Evolutionary conservation across 2,329 filamentous ascomycete species (phyloP).

Genomic region (Venturia oleaginea): DNA sequence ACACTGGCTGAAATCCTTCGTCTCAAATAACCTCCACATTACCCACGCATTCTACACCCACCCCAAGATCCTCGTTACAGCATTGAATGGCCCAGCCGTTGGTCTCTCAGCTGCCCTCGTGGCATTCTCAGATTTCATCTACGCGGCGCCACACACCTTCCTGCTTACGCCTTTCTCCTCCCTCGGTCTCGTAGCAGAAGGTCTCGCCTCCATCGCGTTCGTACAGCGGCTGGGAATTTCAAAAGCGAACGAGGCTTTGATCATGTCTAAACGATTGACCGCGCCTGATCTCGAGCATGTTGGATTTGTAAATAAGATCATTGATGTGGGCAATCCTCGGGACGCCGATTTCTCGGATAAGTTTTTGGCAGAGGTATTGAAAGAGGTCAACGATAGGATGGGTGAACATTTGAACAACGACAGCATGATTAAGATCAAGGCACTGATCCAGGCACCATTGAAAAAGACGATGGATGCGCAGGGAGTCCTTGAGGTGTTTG

Average conservation of each 20-base stretch:
- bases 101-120: conserved; percentile 79
- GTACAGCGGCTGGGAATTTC: conserved; percentile 69
- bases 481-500: conserved; percentile 78
- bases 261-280: conserved; percentile 74
- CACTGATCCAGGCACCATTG: conserved; percentile 66
- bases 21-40: conserved; percentile 78
- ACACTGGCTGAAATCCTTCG: conserved; percentile 63
- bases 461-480: conserved; percentile 63
- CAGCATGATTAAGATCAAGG: conserved; percentile 77
- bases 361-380: conserved; percentile 63
- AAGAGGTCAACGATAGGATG: conserved; percentile 71
- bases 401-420: conserved; percentile 72
- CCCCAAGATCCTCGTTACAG: conserved; percentile 84
- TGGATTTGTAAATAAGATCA: conserved; percentile 82
- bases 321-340: conserved; percentile 45
- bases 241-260: conserved; percentile 83
- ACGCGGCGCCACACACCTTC: conserved; percentile 71
- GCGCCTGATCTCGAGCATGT: conserved; percentile 63
- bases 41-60: conserved; percentile 88
- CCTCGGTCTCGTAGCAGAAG: conserved; percentile 83
- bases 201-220: conserved; percentile 68
- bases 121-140: conserved; percentile 85
- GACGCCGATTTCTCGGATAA: conserved; percentile 55
- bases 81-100: conserved; percentile 84
- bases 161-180: conserved; percentile 87